Evolutionary conservation across 2,329 filamentous ascomycete species (phyloP).

Genomic region (Colletotrichum sublineola): DNA sequence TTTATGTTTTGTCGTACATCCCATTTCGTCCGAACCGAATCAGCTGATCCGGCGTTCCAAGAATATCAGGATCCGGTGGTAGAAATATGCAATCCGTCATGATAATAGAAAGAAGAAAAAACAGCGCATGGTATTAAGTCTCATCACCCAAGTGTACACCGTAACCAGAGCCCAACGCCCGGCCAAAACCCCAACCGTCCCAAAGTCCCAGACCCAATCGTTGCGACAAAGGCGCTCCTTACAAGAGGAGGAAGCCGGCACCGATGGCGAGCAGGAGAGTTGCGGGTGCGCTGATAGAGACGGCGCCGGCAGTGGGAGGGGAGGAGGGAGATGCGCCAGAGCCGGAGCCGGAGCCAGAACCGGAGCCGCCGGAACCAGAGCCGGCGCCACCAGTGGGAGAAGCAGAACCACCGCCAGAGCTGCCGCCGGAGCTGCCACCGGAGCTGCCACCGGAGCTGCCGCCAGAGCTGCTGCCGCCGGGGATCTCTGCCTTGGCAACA

Average conservation of each 20-base stretch:
- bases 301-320: conserved; percentile 45
- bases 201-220: not conserved
- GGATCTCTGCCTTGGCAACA: conserved; percentile 47
- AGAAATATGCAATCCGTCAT: not conserved
- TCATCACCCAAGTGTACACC: conserved; percentile 35
- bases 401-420: conserved; percentile 33
- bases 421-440: conserved; percentile 40
- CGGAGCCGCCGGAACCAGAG: conserved; percentile 32
- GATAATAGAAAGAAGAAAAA: conserved; percentile 22
- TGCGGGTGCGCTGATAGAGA: conserved; percentile 55
- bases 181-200: conserved; percentile 1
- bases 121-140: conserved; percentile 41
- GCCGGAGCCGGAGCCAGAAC: conserved; percentile 43
- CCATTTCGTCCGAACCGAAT: not conserved
- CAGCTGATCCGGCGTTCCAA: not conserved
- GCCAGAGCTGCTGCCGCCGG: conserved; percentile 22
- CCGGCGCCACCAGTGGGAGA: conserved; percentile 26
- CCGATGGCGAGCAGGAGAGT: conserved; percentile 59
- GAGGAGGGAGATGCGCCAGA: conserved; percentile 26
- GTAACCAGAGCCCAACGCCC: conserved; percentile 30
- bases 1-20: conserved; percentile 18
- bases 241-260: conserved; percentile 59
- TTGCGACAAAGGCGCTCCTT: conserved; percentile 23
- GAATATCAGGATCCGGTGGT: not conserved
- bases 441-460: conserved; percentile 41